Conservation (phyloP, 2,329 filamentous ascomycete genomes). For the Byssoonygena ceratinophila region DNA sequence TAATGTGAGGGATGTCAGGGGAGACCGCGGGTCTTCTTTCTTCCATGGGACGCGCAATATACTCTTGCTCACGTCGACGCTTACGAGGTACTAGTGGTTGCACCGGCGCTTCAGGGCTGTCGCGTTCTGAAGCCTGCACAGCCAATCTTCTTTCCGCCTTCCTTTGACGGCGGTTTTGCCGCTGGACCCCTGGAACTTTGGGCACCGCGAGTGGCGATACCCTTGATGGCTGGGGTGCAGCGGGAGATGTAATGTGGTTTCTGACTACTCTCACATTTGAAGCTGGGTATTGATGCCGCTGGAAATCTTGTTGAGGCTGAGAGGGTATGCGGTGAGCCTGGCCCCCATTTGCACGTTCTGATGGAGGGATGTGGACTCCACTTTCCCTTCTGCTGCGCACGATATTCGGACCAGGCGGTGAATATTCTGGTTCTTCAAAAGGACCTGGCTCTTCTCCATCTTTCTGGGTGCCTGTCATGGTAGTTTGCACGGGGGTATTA, state of each 20-base stretch:
- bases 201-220: slow-evolving; percentile 48
- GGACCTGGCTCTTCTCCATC: slow-evolving; percentile 22
- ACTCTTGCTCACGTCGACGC: slow-evolving; percentile 40
- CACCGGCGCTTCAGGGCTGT: slow-evolving; percentile 36
- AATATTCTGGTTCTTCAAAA: slow-evolving; percentile 40
- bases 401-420: slow-evolving; percentile 36
- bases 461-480: slow-evolving; percentile 15
- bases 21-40: slow-evolving; percentile 28
- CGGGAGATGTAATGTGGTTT: slow-evolving; percentile 60
- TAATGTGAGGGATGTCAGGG: slow-evolving; percentile 45
- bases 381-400: slow-evolving; percentile 24
- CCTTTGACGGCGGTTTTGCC: slow-evolving; percentile 37
- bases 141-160: slow-evolving; percentile 22
- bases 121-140: slow-evolving; percentile 28
- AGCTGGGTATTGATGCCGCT: slow-evolving; percentile 29
- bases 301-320: slow-evolving; percentile 33
- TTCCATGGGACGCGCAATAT: slow-evolving; percentile 25
- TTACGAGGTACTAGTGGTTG: slow-evolving; percentile 42
- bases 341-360: slow-evolving; percentile 29
- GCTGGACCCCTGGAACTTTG: slow-evolving; percentile 46
- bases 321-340: slow-evolving; percentile 32
- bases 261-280: slow-evolving; percentile 54
- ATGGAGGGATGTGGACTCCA: slow-evolving; percentile 20
- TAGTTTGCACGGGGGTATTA: slow-evolving; percentile 17
- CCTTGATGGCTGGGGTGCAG: slow-evolving; percentile 66